These are phyloP conservation scores for Pythium angustatum DNA, from an alignment of 352 stramenopile species.

Conservation along the genomic window DNA sequence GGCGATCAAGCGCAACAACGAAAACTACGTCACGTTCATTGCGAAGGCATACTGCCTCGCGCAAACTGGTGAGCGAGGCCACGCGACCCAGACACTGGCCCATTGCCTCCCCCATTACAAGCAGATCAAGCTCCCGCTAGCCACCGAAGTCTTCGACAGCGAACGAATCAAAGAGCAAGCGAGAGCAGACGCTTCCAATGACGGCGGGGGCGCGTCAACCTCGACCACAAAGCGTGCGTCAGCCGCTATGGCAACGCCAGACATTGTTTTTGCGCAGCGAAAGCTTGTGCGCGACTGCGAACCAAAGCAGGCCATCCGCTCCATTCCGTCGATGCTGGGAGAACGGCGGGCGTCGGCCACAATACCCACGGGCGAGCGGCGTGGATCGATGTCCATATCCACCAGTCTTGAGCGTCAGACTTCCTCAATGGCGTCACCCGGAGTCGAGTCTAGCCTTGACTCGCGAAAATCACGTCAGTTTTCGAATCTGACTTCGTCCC, in stretches of 20 bases:
- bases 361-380: neutral
- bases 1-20: conserved; percentile 41
- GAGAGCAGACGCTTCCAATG: conserved; percentile 18
- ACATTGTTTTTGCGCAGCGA: conserved; percentile 19
- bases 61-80: conserved; percentile 20
- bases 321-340: conserved; percentile 4
- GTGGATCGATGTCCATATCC: neutral
- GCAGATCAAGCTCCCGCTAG: conserved; percentile 30
- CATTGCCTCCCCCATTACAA: conserved; percentile 42
- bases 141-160: conserved; percentile 32
- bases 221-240: neutral
- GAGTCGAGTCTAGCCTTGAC: neutral
- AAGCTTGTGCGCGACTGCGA: conserved; percentile 18
- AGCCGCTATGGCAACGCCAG: neutral
- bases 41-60: conserved; percentile 42
- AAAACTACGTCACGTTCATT: conserved; percentile 46
- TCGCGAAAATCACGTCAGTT: conserved; percentile 3
- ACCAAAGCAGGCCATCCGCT: conserved; percentile 19
- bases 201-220: neutral
- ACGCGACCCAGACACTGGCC: conserved; percentile 31
- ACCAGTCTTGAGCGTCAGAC: conserved; percentile 9
- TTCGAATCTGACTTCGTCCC: conserved; percentile 8
- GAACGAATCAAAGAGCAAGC: conserved; percentile 29
- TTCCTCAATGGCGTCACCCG: neutral
- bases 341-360: conserved; percentile 13